A percentile compares a stretch with the other conserved stretches of the same genome.
phyloP scores from a whole-genome alignment of 495 filamentous ascomycete genomes.

The Annulohypoxylon bovei region DNA sequence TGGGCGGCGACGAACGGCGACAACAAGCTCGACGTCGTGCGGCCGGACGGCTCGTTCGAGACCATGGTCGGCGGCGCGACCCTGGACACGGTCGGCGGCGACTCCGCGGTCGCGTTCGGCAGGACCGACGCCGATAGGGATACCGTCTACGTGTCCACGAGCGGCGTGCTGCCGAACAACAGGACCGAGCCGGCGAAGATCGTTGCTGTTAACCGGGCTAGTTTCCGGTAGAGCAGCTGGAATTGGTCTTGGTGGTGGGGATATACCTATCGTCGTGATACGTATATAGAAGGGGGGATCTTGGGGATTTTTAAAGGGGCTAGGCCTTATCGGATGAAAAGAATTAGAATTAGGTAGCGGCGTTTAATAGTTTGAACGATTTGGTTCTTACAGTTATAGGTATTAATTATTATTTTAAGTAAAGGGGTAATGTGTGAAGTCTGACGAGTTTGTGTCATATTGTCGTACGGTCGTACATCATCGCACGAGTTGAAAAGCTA shows the following conservation, averaged over 20 bases:
- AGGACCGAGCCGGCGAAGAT: conserved; percentile 39
- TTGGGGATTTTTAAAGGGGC: too few species aligned
- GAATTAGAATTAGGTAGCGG: too few species aligned
- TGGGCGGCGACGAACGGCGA: conserved; percentile 46
- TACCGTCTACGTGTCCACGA: conserved; percentile 38
- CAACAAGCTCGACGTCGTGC: conserved; percentile 43
- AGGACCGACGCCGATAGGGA: conserved; percentile 28
- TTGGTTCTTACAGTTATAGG: too few species aligned
- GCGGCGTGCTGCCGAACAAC: conserved; percentile 25
- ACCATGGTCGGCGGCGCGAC: conserved; percentile 43
- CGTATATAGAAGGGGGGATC: not conserved
- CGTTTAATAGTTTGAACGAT: too few species aligned
- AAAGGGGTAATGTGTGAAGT: too few species aligned
- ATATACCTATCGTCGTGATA: too few species aligned
- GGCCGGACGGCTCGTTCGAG: conserved; percentile 29
- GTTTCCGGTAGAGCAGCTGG: conserved; percentile 5
- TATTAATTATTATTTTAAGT: too few species aligned
- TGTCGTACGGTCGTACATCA: too few species aligned
- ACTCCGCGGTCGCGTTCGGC: conserved; percentile 48
- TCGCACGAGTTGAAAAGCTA: too few species aligned
- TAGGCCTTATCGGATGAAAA: too few species aligned
- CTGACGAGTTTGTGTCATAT: too few species aligned
- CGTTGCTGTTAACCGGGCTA: conserved; percentile 41
- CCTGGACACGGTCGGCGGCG: conserved; percentile 37
- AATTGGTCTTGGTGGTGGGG: not conserved